Evolutionary conservation across 2,329 filamentous ascomycete genomes (phyloP), one percentile per base, ranked within the genome.

Genomic region (Fusarium scirpi): DNA sequence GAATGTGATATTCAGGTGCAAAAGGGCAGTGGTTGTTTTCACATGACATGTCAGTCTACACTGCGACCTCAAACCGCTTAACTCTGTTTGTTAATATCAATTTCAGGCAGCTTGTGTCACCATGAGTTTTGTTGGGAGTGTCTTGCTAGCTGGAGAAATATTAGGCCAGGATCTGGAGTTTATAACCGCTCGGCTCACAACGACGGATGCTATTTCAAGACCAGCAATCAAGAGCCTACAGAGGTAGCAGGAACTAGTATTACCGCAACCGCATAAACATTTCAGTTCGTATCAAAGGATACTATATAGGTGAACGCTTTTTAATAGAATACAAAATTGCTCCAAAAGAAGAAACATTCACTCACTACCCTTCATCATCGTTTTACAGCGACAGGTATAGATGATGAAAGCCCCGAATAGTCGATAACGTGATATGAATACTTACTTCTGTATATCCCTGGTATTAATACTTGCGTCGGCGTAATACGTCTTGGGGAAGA

Each of bases 121-220:
- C 57, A 59, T 32, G 60, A 65, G 29, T 67, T 67, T 41, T 67
- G 55, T 20, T 64, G 64, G 64, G 62, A 59, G 6, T 67, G 55
- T 15, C 49, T 67, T 27, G 60, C 64, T 15, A 62, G 62, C 51
- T 67, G 64, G 64, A 20, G 22, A 12, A 12, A 22, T n/a, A 67
- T 67, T 5, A 34, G 11, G 3, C 55, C 49, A 12, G 24, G 24
- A 24, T 44, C 40, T 8, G 60, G 55, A 8, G 12, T 15, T 22
- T 62, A 64, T 18, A 67, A 64, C 8, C 45, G 40, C 15, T 51
- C 30, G 8, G 60, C 64, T 9, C 64, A 67, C 15, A 48, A 53
- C 7, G n/a, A 51, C 9, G 49, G 40, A 24, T 67, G 55, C 20
- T 24, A 40, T 18, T 67, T 67, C 45, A 62, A 32, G 20, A 60